Conservation (phyloP, 2,329 filamentous ascomycete genomes). For the Monilinia aucupariae region DNA sequence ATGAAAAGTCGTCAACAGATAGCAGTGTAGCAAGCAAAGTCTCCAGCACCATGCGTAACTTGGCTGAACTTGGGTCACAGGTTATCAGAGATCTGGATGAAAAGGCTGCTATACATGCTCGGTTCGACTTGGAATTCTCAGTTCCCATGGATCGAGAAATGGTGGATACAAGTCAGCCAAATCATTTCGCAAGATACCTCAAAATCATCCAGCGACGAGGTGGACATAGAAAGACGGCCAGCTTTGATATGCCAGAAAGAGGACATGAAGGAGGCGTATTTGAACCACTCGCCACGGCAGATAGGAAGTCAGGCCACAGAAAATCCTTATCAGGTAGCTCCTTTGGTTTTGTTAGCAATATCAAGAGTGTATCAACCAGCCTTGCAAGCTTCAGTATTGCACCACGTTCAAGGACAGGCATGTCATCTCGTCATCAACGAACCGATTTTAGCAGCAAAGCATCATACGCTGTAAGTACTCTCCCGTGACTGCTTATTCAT, state of each 20-base stretch:
- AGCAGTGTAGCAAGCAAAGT: constrained; percentile 33
- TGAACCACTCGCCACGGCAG: constrained; percentile 37
- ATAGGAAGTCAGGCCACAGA: constrained; percentile 39
- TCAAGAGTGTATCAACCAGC: constrained; percentile 77
- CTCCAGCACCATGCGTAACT: constrained; percentile 40
- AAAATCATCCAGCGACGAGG: constrained; percentile 53
- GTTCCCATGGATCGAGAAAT: constrained; percentile 18
- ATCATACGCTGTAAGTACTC: constrained; percentile 45
- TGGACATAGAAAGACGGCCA: constrained; percentile 43
- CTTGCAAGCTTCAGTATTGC: constrained; percentile 66
- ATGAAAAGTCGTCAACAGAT: constrained; percentile 25
- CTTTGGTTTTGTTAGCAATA: constrained; percentile 70
- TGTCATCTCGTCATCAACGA: constrained; percentile 50
- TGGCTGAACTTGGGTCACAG: constrained; percentile 39
- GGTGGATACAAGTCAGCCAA: constrained; percentile 17
- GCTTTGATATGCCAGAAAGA: constrained; percentile 32
- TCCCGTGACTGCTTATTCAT: neutral
- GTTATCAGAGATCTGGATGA: constrained; percentile 25
- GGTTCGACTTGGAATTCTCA: constrained; percentile 29
- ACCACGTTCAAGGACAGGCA: constrained; percentile 52
- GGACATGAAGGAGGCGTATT: constrained; percentile 21
- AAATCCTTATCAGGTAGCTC: constrained; percentile 69
- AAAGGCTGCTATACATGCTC: constrained; percentile 13
- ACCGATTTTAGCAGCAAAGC: constrained; percentile 59
- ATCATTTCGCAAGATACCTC: constrained; percentile 69